Evolutionary conservation across 78 protist genomes (phyloP).

Genomic region (Thecamonas trahens): DNA sequence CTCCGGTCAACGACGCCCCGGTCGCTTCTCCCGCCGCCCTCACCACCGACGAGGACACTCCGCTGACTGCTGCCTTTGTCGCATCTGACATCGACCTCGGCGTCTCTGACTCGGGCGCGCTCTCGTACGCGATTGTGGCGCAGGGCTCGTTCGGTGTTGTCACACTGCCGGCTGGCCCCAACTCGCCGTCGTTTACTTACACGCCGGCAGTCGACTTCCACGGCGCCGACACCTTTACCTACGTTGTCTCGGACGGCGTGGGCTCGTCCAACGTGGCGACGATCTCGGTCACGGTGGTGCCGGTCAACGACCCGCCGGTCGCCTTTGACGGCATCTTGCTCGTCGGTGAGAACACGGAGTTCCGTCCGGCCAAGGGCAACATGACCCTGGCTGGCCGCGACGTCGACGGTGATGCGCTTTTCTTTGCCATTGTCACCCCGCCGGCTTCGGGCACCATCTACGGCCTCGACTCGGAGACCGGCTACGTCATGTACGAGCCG

Average conservation of each 20-base stretch:
- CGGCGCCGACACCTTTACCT: neutral
- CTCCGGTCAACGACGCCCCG: slow-evolving; percentile 6
- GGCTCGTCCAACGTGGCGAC: neutral
- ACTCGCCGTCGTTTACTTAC: neutral
- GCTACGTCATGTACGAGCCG: too few species aligned
- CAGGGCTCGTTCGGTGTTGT: neutral
- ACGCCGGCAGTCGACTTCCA: neutral
- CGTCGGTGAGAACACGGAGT: too few species aligned
- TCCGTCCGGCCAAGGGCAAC: too few species aligned
- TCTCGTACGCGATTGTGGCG: neutral
- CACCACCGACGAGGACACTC: neutral
- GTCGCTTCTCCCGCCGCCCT: neutral
- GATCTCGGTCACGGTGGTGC: neutral
- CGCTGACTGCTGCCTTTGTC: too few species aligned
- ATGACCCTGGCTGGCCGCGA: too few species aligned
- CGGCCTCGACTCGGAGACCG: too few species aligned
- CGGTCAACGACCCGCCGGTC: slow-evolving; percentile 8
- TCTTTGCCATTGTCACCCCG: too few species aligned
- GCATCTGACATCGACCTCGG: too few species aligned
- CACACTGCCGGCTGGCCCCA: neutral
- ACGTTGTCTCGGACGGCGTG: neutral
- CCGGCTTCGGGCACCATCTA: too few species aligned
- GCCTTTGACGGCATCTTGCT: too few species aligned
- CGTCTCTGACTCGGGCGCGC: neutral
- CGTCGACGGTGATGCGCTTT: too few species aligned